Base-by-base conservation (phyloP, 345 rosid genomes). In the Arabidopsis arenosa region DNA sequence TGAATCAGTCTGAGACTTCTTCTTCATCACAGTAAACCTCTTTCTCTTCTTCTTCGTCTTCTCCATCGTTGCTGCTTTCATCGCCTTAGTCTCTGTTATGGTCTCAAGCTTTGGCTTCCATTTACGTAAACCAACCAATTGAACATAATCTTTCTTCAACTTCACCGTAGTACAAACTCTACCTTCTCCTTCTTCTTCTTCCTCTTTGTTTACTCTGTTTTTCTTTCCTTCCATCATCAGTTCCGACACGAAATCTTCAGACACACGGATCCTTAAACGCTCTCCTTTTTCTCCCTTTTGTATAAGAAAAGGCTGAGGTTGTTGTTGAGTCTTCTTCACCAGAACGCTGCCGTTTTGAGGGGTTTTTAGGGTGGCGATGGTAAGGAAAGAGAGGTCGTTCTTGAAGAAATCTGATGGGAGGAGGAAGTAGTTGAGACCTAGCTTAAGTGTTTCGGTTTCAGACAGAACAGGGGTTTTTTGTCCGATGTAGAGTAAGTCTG, bases 61-160 rank as follows among this genome's bases (percentile, higher is more conserved):
- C 84, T 76, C 70, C 23, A 23, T 12, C 14, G 66, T 39, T 69
- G 58, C 48, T 48, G 62, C 76, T 63, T 73, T 81, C 81, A 75
- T 82, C 5, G 78, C 74, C 43, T 59, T 81, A 2, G 43, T 80
- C 83, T 93, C 98, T 18, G 26, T 80, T 18, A 93, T 89, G 0
- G 93, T 87, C 76, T 91, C 98, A 36, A 93, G 85, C 88, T 89
- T 89, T 0, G 98, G 98, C 47, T 86, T 86, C 98, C 98, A 93
- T 44, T 60, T 84, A 6, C 88, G 79, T 17, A 84, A 75, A 58
- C 83, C 84, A 18, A 83, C 96, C 4, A 91, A 80, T 80, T 70
- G 83, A 11, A 75, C 49, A 73, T 91, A 93, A 17, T 91, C 92
- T 54, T 81, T 88, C 82, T 87, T 85, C 66, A 93, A 72, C 80